A percentile compares a stretch with the other conserved stretches of the same genome.
Evolutionary conservation across 2,329 filamentous ascomycete genomes (phyloP).

Genomic region (Colletotrichum trifolii): DNA sequence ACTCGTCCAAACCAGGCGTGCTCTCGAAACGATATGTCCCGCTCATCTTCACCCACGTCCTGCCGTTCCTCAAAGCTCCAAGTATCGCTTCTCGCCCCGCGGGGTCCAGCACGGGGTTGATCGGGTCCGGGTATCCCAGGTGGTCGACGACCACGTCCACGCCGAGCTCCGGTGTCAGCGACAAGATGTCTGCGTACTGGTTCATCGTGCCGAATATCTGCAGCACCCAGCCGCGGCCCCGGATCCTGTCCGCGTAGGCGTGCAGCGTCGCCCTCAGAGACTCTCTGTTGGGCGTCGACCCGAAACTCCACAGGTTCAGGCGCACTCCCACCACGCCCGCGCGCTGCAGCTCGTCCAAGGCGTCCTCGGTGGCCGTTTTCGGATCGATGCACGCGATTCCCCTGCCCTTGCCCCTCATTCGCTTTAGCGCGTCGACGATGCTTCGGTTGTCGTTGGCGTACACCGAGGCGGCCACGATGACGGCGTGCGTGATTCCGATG

Average conservation of each 20-base stretch:
- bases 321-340: conserved; percentile 14
- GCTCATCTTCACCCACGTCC: conserved; percentile 11
- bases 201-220: conserved; percentile 12
- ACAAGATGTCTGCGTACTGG: conserved; percentile 5
- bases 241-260: conserved; percentile 3
- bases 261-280: neutral
- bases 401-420: neutral
- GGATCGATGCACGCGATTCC: conserved; percentile 11
- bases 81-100: conserved; percentile 9
- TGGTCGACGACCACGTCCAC: conserved; percentile 17
- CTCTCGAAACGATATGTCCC: conserved; percentile 11
- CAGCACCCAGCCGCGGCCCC: conserved; percentile 9
- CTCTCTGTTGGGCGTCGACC: neutral
- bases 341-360: conserved; percentile 7
- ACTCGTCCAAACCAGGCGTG: conserved; percentile 8
- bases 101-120: conserved; percentile 3
- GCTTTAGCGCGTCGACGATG: conserved; percentile 2
- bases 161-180: neutral
- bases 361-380: neutral
- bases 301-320: conserved; percentile 20
- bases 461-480: conserved; percentile 3
- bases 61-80: neutral
- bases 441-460: conserved; percentile 13
- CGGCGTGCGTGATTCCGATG: conserved; percentile 7
- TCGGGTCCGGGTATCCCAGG: conserved; percentile 12